Evolutionary conservation across 192 early-diverging fungal genomes (phyloP).

Genomic region (Podila minutissima): DNA sequence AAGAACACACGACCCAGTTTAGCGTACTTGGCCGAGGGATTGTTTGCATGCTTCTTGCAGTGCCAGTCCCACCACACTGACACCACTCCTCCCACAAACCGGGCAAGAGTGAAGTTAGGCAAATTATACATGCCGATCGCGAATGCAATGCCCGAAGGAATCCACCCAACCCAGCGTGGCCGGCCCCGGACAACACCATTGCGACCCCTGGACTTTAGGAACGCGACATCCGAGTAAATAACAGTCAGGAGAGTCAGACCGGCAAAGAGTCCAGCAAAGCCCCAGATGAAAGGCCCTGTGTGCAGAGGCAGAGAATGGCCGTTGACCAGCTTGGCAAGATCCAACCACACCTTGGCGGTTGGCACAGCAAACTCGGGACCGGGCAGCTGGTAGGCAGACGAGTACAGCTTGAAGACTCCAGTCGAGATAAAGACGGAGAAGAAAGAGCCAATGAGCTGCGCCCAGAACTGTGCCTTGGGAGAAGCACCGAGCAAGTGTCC

Average conservation of each 20-base stretch:
- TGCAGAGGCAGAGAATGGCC: constrained; percentile 75
- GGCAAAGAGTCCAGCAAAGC: constrained; percentile 66
- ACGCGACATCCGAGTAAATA: constrained; percentile 29
- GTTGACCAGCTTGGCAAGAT: constrained; percentile 82
- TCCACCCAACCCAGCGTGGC: constrained; percentile 55
- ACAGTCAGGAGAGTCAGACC: constrained; percentile 52
- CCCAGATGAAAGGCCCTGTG: constrained; percentile 66
- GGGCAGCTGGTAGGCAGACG: constrained; percentile 73
- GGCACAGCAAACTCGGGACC: constrained; percentile 75
- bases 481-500: constrained; percentile 85
- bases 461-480: constrained; percentile 86
- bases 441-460: constrained; percentile 82
- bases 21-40: constrained; percentile 31
- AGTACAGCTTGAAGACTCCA: constrained; percentile 75
- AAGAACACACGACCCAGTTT: constrained; percentile 66
- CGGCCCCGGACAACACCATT: constrained; percentile 1
- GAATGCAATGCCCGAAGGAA: constrained; percentile 82
- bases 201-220: no score
- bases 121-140: constrained; percentile 85
- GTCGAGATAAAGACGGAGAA: constrained; percentile 76
- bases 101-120: constrained; percentile 79
- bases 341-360: constrained; percentile 82
- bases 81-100: constrained; percentile 68
- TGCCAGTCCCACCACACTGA: constrained; percentile 60
- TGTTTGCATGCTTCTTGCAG: constrained; percentile 29